Conservation (phyloP, 2,329 filamentous ascomycete genomes). For the Dactylellina haptotyla region DNA sequence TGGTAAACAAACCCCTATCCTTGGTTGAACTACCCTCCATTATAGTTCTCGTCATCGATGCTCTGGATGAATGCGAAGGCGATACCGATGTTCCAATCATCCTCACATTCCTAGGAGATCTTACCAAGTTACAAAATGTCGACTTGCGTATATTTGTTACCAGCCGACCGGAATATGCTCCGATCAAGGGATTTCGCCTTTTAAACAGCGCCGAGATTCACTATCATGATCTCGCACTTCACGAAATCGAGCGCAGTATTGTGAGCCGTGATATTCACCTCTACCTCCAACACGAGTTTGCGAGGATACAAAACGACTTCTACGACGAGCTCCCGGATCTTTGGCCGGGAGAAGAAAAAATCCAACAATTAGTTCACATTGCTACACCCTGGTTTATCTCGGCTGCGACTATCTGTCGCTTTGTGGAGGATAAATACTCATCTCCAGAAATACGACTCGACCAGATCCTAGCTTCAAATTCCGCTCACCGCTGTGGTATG, state of each 20-base stretch:
- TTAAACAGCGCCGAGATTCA: too few species aligned
- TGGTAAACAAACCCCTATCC: slow-evolving; percentile 21
- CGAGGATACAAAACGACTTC: too few species aligned
- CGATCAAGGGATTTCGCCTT: neutral
- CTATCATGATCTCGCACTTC: slow-evolving; percentile 7
- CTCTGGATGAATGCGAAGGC: slow-evolving; percentile 37
- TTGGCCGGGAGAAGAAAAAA: too few species aligned
- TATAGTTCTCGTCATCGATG: slow-evolving; percentile 32
- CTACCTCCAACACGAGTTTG: too few species aligned
- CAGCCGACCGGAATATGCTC: slow-evolving; percentile 14
- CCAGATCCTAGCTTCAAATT: too few species aligned
- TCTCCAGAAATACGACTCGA: too few species aligned
- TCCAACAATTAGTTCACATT: too few species aligned
- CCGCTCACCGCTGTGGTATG: too few species aligned
- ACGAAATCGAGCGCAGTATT: neutral
- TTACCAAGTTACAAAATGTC: slow-evolving; percentile 22
- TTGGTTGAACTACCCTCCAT: too few species aligned
- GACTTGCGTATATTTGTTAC: slow-evolving; percentile 34
- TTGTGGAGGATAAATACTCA: too few species aligned
- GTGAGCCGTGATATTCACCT: slow-evolving; percentile 6
- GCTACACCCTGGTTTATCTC: too few species aligned
- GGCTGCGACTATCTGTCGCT: too few species aligned
- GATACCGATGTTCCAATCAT: slow-evolving; percentile 11
- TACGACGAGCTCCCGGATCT: neutral
- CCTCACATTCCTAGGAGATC: slow-evolving; percentile 15